A percentile compares a stretch with the other conserved stretches of the same genome.
Conservation (phyloP, 257 asterid genomes). For the Fraxinus americana region DNA sequence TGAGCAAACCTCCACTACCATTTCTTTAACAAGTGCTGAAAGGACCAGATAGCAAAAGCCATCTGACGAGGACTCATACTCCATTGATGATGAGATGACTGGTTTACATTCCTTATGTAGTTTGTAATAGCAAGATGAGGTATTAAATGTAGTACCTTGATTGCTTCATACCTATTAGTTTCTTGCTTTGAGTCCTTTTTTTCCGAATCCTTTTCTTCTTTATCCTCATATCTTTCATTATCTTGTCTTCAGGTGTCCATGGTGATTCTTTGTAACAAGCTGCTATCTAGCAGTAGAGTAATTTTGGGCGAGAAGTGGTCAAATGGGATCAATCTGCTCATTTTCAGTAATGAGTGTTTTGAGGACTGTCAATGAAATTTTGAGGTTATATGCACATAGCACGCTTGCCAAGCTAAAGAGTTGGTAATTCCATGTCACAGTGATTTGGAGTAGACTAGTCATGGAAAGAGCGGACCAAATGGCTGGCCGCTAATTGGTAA, state of each 20-base stretch:
- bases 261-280: conserved; percentile 38
- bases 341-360: no score
- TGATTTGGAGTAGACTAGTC: conserved; percentile 25
- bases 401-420: conserved; percentile 36
- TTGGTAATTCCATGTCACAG: conserved; percentile 20
- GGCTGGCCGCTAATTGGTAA: conserved; percentile 45
- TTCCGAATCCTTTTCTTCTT: neutral
- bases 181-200: neutral
- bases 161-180: neutral
- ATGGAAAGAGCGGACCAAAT: conserved; percentile 38
- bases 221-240: neutral
- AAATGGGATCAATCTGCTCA: conserved; percentile 27
- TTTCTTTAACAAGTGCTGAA: neutral
- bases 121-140: conserved; percentile 15
- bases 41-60: neutral
- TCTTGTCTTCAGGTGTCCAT: conserved; percentile 35
- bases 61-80: neutral
- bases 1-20: neutral
- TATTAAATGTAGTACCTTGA: neutral
- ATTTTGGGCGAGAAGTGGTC: conserved; percentile 23
- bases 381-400: conserved; percentile 45
- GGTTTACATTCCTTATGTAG: neutral
- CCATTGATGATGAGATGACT: neutral
- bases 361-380: conserved; percentile 24
- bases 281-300: conserved; percentile 33